These are phyloP conservation scores for Phialocephala sp. DNA, from an alignment of 2,329 filamentous ascomycete genomes.

Conservation along the genomic window DNA sequence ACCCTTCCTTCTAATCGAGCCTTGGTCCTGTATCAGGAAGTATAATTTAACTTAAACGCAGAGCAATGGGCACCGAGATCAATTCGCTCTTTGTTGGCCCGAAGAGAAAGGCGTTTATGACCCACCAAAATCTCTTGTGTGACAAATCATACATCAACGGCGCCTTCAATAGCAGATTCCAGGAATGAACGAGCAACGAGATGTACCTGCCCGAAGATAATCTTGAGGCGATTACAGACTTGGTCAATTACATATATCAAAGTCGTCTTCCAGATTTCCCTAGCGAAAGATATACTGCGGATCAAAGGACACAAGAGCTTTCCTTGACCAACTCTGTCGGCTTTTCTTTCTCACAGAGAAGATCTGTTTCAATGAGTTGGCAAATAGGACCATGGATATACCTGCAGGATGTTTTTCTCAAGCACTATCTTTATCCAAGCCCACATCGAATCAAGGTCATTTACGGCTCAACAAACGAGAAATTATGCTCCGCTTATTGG, in stretches of 20 bases:
- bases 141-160: conserved; percentile 13
- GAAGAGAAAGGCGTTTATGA: conserved; percentile 26
- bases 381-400: conserved; percentile 11
- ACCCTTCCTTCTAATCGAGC: background rate
- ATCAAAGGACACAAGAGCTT: background rate
- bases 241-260: background rate
- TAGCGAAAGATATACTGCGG: background rate
- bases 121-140: conserved; percentile 35
- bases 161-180: conserved; percentile 17
- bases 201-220: background rate
- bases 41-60: background rate
- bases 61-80: conserved; percentile 22
- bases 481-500: background rate
- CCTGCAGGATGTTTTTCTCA: conserved; percentile 10
- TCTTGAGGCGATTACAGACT: background rate
- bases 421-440: background rate
- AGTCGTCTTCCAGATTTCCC: background rate
- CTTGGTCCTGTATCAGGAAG: background rate
- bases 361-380: conserved; percentile 9
- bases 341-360: conserved; percentile 4
- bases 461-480: background rate
- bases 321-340: background rate
- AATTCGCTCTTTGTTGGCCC: conserved; percentile 34
- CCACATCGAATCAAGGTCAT: background rate
- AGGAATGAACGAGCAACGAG: conserved; percentile 4